Base-by-base conservation (phyloP, 345 rosid genomes). In the Ailanthus altissimus region DNA sequence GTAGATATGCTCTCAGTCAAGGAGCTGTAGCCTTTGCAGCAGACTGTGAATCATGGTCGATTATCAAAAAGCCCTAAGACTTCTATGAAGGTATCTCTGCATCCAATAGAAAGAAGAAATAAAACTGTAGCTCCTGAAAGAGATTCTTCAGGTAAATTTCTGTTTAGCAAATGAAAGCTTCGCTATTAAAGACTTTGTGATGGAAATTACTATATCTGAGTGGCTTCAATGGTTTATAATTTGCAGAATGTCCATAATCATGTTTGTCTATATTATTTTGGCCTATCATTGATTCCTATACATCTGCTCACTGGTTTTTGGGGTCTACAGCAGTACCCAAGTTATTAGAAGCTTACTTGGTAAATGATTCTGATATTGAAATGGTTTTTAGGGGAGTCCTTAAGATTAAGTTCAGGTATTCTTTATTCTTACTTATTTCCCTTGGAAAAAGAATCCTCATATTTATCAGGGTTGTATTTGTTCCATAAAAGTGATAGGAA, bases 1-100 rank as follows among this genome's bases (percentile, higher is more conserved):
- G 61, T 76, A 91, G 92, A 82, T 90, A 91, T 82, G 98, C 98
- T 79, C 92, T 96, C 68, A 82, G 77, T 73, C 83, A 83, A 84
- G 98, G 98, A 66, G 93, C 92, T 83, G 86, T 93, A 76, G 92
- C 94, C 43, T 85, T 88, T 87, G 98, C 97, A 15, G 81, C 92
- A 54, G 98, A 96, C 78, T 72, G 70, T 57, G 73, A 73, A 78
- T 67, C 61, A 67, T 50, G 64, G 70, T 28, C 80, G 78, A 59
- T 79, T 53, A 67, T 74, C 86, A 18, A 38, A 62, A 75, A 76
- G 82, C 75, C 57, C 80, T n/a, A 61, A 47, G 73, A 16, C 80
- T 53, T 84, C 72, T 40, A 40, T 86, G 81, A 87, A 88, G 83
- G 70, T 93, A 63, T 81, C 84, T 63, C 83, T 54, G 73, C 93